A percentile compares a stretch with the other conserved stretches of the same genome.
Evolutionary conservation across 805 yeast species (phyloP).

Genomic region (Metschnikowia borealis): DNA sequence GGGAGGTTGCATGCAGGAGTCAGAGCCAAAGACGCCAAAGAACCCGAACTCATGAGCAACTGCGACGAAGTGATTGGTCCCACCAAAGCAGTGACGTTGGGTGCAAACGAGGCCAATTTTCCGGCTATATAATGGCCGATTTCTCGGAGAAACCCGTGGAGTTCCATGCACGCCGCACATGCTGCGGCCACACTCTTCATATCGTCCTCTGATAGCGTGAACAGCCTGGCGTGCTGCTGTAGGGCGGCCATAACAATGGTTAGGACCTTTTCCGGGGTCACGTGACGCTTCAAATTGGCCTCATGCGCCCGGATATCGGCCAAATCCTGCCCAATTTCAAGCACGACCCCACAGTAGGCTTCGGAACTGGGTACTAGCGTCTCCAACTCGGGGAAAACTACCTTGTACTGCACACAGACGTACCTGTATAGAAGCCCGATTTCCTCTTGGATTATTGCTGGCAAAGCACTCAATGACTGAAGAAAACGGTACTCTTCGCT

Average conservation of each 20-base stretch:
- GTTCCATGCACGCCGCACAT: slow-evolving; percentile 44
- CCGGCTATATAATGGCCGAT: slow-evolving; percentile 54
- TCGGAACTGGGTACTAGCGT: slow-evolving; percentile 57
- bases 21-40: slow-evolving; percentile 57
- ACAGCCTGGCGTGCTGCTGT: slow-evolving; percentile 30
- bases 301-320: slow-evolving; percentile 27
- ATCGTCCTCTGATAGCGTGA: slow-evolving; percentile 23
- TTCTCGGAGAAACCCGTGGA: slow-evolving; percentile 40
- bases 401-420: slow-evolving; percentile 49
- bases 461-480: slow-evolving; percentile 49
- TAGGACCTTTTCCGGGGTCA: slow-evolving; percentile 63
- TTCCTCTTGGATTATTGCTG: slow-evolving; percentile 53
- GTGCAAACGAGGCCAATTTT: slow-evolving; percentile 61
- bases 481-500: slow-evolving; percentile 47
- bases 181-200: slow-evolving; percentile 38
- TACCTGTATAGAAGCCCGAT: slow-evolving; percentile 46
- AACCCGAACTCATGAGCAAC: slow-evolving; percentile 64
- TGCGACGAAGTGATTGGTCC: slow-evolving; percentile 74
- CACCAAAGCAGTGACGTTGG: slow-evolving; percentile 69
- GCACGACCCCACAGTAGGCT: slow-evolving; percentile 54
- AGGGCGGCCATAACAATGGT: slow-evolving; percentile 71
- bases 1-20: slow-evolving; percentile 85
- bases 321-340: slow-evolving; percentile 48
- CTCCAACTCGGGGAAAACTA: slow-evolving; percentile 69
- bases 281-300: slow-evolving; percentile 34